Percentiles rank a stretch among this genome's conserved stretches.
phyloP scores from a whole-genome alignment of 495 filamentous ascomycete genomes.

The Penicillium turbatum region DNA sequence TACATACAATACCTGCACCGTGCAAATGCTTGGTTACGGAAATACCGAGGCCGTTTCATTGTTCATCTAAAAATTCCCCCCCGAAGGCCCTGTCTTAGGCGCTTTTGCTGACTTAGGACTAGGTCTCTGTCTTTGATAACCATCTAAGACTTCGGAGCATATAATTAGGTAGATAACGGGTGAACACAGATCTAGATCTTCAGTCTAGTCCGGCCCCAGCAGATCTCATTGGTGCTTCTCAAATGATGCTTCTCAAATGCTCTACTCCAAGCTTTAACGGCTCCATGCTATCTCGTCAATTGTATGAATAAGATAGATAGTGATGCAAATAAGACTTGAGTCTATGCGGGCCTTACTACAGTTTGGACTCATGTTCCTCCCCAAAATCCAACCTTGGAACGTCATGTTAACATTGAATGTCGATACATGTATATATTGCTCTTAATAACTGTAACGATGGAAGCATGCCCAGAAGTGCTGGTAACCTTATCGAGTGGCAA shows the following conservation, averaged over 20 bases:
- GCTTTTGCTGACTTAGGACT: constrained; percentile 3
- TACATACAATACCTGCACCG: not conserved
- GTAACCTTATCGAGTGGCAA: constrained; percentile 1
- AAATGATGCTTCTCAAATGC: not conserved
- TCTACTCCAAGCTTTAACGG: not conserved
- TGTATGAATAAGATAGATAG: constrained; percentile 14
- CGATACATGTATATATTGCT: too few species aligned
- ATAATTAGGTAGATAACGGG: not conserved
- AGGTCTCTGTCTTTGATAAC: not conserved
- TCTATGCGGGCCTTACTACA: constrained; percentile 16
- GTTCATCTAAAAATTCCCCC: not conserved
- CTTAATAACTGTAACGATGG: too few species aligned
- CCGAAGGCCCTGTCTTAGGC: not conserved
- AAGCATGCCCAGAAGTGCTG: not conserved
- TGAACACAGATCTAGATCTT: not conserved
- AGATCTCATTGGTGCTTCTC: not conserved
- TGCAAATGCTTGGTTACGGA: not conserved
- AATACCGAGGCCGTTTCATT: not conserved
- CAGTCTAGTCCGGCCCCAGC: not conserved
- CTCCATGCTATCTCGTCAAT: not conserved
- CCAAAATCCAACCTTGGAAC: not conserved
- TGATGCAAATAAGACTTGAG: constrained; percentile 12
- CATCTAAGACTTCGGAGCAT: not conserved
- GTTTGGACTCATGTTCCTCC: not conserved
- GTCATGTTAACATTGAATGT: not conserved